Evolutionary conservation across 2,329 filamentous ascomycete species (phyloP).

Genomic region (Cladosporium sp.): DNA sequence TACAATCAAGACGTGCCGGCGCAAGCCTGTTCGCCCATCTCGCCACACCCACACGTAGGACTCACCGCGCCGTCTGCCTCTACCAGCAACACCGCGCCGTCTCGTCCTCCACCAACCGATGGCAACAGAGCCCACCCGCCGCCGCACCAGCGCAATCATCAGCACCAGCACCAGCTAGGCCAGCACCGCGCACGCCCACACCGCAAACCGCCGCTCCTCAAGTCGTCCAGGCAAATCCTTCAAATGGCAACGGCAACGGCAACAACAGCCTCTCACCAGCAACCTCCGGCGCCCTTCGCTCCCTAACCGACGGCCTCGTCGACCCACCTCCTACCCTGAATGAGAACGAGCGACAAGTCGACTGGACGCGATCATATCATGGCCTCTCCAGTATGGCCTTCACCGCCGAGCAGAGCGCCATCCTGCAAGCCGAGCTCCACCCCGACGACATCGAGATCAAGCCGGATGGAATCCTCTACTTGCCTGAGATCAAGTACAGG

Average conservation of each 20-base stretch:
- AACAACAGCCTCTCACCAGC: constrained; percentile 26
- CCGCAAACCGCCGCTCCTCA: constrained; percentile 17
- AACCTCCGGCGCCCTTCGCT: constrained; percentile 33
- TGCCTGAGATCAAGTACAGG: constrained; percentile 97
- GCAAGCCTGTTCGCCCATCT: constrained; percentile 27
- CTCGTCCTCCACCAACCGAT: constrained; percentile 27
- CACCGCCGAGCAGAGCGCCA: constrained; percentile 64
- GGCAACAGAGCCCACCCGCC: constrained; percentile 21
- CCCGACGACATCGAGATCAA: constrained; percentile 89
- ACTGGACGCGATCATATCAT: constrained; percentile 85
- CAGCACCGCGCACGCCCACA: constrained; percentile 11
- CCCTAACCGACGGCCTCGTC: constrained; percentile 53
- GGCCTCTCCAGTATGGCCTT: constrained; percentile 73
- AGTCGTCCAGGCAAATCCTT: not conserved
- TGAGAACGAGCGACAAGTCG: constrained; percentile 57
- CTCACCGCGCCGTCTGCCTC: not conserved
- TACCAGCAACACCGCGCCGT: constrained; percentile 24
- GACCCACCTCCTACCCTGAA: constrained; percentile 51
- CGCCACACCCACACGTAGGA: constrained; percentile 22
- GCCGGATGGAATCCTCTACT: constrained; percentile 92
- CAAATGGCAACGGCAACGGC: constrained; percentile 13
- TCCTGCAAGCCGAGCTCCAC: constrained; percentile 67
- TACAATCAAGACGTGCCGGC: constrained; percentile 25
- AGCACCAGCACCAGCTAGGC: not conserved
- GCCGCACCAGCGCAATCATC: not conserved